These are phyloP conservation scores for Saccharomycopsis hybrid DNA, from an alignment of 1,139 yeast genomes.

Conservation along the genomic window DNA sequence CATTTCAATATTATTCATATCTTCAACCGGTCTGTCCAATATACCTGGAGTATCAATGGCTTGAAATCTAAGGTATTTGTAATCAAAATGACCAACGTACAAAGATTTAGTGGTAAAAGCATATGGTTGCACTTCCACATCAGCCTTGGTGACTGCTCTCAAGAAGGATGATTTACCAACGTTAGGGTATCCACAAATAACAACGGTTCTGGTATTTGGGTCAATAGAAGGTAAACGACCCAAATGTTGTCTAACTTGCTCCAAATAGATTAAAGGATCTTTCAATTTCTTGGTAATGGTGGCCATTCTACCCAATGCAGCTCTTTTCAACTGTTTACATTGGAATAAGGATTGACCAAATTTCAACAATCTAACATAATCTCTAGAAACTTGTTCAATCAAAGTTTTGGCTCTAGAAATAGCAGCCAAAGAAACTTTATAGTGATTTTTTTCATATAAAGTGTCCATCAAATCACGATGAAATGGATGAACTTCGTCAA, in stretches of 20 bases:
- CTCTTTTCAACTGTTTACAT: constrained; percentile 96
- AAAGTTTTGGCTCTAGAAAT: constrained; percentile 89
- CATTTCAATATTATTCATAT: constrained; percentile 99
- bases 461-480: constrained; percentile 98
- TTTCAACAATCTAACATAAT: constrained; percentile 85
- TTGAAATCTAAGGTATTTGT: constrained; percentile 93
- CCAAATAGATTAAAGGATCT: constrained; percentile 88
- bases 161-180: constrained; percentile 97
- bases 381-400: constrained; percentile 93
- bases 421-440: constrained; percentile 95
- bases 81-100: constrained; percentile 96
- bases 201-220: constrained; percentile 94
- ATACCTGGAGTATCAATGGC: constrained; percentile 99
- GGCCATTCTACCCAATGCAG: constrained; percentile 99
- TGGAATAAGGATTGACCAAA: constrained; percentile 97
- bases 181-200: constrained; percentile 98
- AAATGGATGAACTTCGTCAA: constrained; percentile 96
- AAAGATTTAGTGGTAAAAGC: constrained; percentile 96
- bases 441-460: constrained; percentile 93
- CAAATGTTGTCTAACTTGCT: constrained; percentile 98
- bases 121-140: constrained; percentile 98
- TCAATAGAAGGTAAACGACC: constrained; percentile 98
- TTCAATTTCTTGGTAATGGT: constrained; percentile 91
- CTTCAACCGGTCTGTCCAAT: constrained; percentile 97
- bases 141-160: constrained; percentile 91